phyloP scores from a whole-genome alignment of 371 early-diverging fungal genomes.

The Syncephalis plumigaleata region DNA sequence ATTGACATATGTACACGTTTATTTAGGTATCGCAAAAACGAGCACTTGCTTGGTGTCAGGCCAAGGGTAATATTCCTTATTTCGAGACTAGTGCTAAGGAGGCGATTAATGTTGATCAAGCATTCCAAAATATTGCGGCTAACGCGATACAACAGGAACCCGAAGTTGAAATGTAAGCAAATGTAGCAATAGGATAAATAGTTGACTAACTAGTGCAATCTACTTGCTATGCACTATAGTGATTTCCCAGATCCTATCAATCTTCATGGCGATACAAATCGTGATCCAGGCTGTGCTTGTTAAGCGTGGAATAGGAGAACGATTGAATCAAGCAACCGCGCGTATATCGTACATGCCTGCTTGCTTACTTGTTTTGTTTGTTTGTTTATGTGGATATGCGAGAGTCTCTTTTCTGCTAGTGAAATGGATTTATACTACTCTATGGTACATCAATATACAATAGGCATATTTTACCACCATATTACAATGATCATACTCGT shows the following conservation, averaged over 20 bases:
- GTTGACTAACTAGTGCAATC: background rate
- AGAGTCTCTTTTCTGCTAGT: too few species aligned
- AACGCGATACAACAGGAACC: constrained; percentile 85
- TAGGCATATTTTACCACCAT: too few species aligned
- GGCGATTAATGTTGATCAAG: constrained; percentile 90
- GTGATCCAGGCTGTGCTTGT: constrained; percentile 44
- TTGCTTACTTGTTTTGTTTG: too few species aligned
- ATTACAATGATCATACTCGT: too few species aligned
- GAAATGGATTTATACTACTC: too few species aligned
- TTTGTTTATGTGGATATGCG: too few species aligned
- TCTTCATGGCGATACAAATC: constrained; percentile 52
- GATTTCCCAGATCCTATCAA: constrained; percentile 88
- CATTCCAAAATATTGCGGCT: constrained; percentile 89
- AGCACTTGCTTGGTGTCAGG: constrained; percentile 88
- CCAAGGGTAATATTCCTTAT: constrained; percentile 90
- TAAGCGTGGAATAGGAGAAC: too few species aligned
- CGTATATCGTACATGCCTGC: too few species aligned
- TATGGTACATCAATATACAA: too few species aligned
- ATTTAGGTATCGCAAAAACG: constrained; percentile 83
- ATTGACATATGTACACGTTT: too few species aligned
- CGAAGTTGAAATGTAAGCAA: constrained; percentile 63
- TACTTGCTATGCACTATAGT: constrained; percentile 20
- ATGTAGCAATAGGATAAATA: background rate
- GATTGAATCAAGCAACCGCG: too few species aligned
- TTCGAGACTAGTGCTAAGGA: constrained; percentile 96